These are phyloP conservation scores for Aspergillus costaricaensis DNA, from an alignment of 2,329 filamentous ascomycete genomes.

Conservation along the genomic window DNA sequence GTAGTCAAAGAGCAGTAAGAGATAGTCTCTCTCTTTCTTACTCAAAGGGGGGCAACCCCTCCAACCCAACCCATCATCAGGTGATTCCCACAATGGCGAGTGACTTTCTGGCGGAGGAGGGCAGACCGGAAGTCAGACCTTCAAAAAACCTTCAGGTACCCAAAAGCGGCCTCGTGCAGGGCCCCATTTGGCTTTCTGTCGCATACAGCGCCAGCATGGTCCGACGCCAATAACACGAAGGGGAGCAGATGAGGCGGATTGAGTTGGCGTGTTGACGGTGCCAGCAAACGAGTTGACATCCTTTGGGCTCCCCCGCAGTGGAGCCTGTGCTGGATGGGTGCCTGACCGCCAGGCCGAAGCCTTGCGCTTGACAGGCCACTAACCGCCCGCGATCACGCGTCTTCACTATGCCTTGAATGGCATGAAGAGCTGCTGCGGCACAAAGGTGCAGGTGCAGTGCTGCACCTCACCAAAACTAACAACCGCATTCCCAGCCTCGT, in stretches of 20 bases:
- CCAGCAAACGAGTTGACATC: conserved; percentile 12
- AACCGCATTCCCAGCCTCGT: background rate
- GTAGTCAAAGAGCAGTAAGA: no score
- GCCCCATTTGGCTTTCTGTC: background rate
- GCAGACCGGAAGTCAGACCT: background rate
- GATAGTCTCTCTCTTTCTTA: no score
- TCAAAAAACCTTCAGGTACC: background rate
- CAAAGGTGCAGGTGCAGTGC: background rate
- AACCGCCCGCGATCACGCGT: background rate
- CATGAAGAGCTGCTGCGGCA: background rate
- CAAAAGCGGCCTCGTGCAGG: background rate
- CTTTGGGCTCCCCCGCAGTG: conserved; percentile 28
- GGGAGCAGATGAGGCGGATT: conserved; percentile 15
- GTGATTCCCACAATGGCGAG: no score
- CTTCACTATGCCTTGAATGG: background rate
- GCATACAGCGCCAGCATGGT: background rate
- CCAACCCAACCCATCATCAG: no score
- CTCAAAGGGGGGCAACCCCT: no score
- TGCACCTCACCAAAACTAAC: background rate
- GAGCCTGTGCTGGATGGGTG: conserved; percentile 21
- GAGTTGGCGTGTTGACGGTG: conserved; percentile 13
- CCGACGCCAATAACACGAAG: background rate
- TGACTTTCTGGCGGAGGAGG: no score
- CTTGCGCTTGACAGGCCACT: conserved; percentile 12
- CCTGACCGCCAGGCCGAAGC: conserved; percentile 24